Evolutionary conservation across 495 filamentous ascomycete genomes (phyloP), one percentile per base, ranked within the genome.

Genomic region (Aspergillus panamensis): DNA sequence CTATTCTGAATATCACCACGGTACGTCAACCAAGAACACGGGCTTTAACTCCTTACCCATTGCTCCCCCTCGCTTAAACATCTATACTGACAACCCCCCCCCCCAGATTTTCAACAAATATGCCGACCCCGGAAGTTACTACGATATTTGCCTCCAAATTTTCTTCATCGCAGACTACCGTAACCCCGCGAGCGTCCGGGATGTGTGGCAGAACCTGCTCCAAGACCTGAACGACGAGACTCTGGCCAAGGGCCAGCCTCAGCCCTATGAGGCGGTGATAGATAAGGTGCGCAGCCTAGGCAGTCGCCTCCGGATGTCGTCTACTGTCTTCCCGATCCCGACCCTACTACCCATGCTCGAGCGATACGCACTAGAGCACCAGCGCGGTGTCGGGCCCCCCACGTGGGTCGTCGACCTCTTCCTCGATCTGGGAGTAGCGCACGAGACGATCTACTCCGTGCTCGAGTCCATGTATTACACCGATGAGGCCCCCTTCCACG

Each of bases 71-170:
- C n/a, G 12, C 40, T 31, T 12, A 53, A 30, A 6, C 19, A 16
- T 8, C 33, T 20, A 48, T 45, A 47, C 59, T 59, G 42, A 62
- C 16, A 52, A 25, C 5, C 52, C 7, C 5, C 7, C 5, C 6
- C 42, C 31, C 9, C 60, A 96, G 90, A 85, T 99, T 33, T 99
- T 87, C 78, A 96, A 99, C 68, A 72, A 80, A 51, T 97, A 89
- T 66, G 88, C 90, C 56, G 92, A 97, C 64, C 85, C 88, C 62
- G 93, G 87, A 7, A 82, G 81, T 53, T 99, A 97, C 77, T 89
- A 88, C 73, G 94, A 97, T 67, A 84, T 99, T 55, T 95, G 87
- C 69, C 84, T 99, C 20, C 79, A 89, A 50, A 96, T 97, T 63
- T 97, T 89, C 74, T 87, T 90, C 71, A 77, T 85, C 0, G 92